Evolutionary conservation across 805 yeast species (phyloP).

Genomic region (Candida lessepsii): DNA sequence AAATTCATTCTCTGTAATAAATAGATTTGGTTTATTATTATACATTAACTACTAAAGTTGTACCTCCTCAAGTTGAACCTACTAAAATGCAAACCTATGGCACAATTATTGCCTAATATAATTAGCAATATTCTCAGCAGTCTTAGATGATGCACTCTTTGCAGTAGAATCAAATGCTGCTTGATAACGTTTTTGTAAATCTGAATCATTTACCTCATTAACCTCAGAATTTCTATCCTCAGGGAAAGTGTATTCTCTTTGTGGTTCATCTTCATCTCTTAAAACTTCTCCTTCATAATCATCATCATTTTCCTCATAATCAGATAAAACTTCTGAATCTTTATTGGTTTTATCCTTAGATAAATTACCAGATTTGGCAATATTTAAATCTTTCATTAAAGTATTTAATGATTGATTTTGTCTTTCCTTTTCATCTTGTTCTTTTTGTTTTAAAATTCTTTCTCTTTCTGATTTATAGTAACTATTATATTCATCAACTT

Average conservation of each 20-base stretch:
- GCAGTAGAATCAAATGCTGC: slow-evolving; percentile 65
- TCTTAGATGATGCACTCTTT: slow-evolving; percentile 58
- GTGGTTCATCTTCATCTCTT: slow-evolving; percentile 45
- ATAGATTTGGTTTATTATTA: slow-evolving; percentile 4
- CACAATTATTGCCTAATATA: slow-evolving; percentile 47
- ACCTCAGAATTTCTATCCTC: slow-evolving; percentile 65
- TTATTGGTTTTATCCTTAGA: slow-evolving; percentile 10
- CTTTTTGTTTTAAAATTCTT: slow-evolving; percentile 69
- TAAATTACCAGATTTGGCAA: slow-evolving; percentile 37
- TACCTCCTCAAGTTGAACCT: too few species aligned
- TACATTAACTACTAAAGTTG: slow-evolving; percentile 8
- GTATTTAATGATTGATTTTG: slow-evolving; percentile 69
- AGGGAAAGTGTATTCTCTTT: slow-evolving; percentile 70
- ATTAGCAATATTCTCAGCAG: slow-evolving; percentile 71
- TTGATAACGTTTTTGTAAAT: slow-evolving; percentile 68
- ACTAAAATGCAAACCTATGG: too few species aligned
- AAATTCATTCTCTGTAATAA: too few species aligned
- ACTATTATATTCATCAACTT: slow-evolving; percentile 82
- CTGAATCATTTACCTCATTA: slow-evolving; percentile 39
- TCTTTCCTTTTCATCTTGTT: slow-evolving; percentile 66
- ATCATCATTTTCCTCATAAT: slow-evolving; percentile 49
- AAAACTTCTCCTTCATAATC: slow-evolving; percentile 46
- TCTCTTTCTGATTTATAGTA: slow-evolving; percentile 87
- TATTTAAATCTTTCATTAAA: slow-evolving; percentile 84
- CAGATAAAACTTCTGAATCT: slow-evolving; percentile 52